phyloP scores from a whole-genome alignment of 2,329 filamentous ascomycete genomes.

The Magnaporthiopsis incrustans region DNA sequence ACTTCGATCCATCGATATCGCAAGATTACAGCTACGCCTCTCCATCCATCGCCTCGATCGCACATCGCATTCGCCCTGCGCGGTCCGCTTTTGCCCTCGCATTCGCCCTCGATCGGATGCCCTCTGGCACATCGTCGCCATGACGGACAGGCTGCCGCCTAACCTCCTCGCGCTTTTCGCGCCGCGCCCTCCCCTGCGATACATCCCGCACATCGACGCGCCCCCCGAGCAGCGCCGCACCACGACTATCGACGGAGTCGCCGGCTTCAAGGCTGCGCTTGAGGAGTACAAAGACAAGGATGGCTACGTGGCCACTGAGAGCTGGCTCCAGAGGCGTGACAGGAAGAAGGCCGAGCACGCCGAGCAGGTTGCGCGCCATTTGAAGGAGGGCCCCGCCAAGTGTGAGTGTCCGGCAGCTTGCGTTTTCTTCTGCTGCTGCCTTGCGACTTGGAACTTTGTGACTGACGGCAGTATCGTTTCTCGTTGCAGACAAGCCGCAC shows the following conservation, averaged over 20 bases:
- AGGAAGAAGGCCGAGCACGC: constrained; percentile 76
- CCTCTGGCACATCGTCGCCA: constrained; percentile 26
- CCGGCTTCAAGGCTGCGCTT: constrained; percentile 64
- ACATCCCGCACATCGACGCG: constrained; percentile 74
- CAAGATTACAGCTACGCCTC: too few relatives aligned
- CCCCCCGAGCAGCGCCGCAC: constrained; percentile 77
- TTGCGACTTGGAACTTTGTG: not conserved
- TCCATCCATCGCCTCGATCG: too few relatives aligned
- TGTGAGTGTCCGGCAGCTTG: constrained; percentile 38
- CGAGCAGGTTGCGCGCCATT: constrained; percentile 52
- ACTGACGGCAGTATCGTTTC: not conserved
- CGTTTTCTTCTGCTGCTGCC: not conserved
- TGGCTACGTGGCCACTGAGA: constrained; percentile 75
- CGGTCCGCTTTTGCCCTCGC: too few relatives aligned
- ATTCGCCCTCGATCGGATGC: too few relatives aligned
- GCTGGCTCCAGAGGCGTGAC: constrained; percentile 83
- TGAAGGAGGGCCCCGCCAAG: constrained; percentile 54
- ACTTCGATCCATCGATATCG: too few relatives aligned
- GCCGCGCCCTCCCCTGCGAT: constrained; percentile 84
- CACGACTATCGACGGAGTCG: constrained; percentile 63
- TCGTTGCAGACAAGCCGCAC: constrained; percentile 63
- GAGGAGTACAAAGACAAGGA: constrained; percentile 72
- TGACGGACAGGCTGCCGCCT: constrained; percentile 95
- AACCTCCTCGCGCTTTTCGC: constrained; percentile 92
- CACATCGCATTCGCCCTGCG: too few relatives aligned